A percentile compares a stretch with the other conserved stretches of the same genome.
Conservation (phyloP, 768 basidiomycete species). For the Russula earlei region DNA sequence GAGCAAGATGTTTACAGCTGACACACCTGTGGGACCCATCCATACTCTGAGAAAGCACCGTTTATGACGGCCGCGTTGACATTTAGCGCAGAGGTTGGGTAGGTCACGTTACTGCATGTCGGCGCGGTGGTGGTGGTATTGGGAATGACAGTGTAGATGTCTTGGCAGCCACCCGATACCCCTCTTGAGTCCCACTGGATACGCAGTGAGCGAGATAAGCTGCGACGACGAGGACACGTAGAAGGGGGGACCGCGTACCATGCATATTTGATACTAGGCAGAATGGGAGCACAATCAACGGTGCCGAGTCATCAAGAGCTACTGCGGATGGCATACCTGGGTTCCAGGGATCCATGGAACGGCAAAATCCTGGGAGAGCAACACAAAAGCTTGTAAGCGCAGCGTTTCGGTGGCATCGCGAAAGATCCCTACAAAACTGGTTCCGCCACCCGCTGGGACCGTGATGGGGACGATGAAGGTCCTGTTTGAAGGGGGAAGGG, state of each 20-base stretch:
- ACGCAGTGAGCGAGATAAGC: not conserved
- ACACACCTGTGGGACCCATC: constrained; percentile 47
- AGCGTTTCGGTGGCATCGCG: not conserved
- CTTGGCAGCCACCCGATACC: constrained; percentile 54
- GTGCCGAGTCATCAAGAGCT: not conserved
- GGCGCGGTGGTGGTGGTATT: constrained; percentile 27
- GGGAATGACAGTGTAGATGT: constrained; percentile 46
- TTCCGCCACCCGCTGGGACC: constrained; percentile 37
- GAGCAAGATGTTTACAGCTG: not conserved
- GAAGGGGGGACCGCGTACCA: constrained; percentile 32
- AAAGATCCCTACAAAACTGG: constrained; percentile 37
- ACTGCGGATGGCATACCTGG: constrained; percentile 28
- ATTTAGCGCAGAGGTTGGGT: constrained; percentile 33
- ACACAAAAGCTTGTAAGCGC: not conserved
- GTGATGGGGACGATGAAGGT: constrained; percentile 43
- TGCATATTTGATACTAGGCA: constrained; percentile 56
- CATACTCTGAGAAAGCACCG: constrained; percentile 49
- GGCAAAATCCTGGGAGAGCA: constrained; percentile 40
- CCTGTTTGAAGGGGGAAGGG: no score
- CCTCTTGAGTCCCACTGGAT: constrained; percentile 47
- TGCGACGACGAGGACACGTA: not conserved
- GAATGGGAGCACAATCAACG: not conserved
- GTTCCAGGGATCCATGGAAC: constrained; percentile 54
- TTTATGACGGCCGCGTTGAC: constrained; percentile 35
- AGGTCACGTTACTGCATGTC: constrained; percentile 44